phyloP scores from a whole-genome alignment of 495 filamentous ascomycete genomes.

The Neurospora discreta region DNA sequence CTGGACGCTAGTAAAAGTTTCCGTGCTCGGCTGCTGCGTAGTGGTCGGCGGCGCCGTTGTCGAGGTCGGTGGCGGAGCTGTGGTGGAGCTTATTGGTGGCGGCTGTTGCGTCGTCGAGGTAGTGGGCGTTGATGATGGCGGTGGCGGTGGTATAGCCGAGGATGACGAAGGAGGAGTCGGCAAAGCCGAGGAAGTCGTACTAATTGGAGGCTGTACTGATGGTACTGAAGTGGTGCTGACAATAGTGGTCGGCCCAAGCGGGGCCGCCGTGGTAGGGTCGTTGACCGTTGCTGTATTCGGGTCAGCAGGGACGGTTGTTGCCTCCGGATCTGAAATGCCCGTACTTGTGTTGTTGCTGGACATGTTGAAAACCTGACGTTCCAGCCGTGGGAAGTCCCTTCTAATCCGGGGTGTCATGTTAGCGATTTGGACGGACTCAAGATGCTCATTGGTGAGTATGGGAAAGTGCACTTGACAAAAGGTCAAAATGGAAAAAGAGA shows the following conservation, averaged over 20 bases:
- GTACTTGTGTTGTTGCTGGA: conserved; percentile 32
- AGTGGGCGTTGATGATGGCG: conserved; percentile 2
- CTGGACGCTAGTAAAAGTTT: neutral
- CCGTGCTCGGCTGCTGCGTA: neutral
- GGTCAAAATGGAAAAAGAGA: neutral
- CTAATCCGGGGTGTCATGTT: conserved; percentile 26
- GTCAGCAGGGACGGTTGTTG: conserved; percentile 15
- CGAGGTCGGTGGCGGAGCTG: conserved; percentile 15
- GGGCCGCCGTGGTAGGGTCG: conserved; percentile 6
- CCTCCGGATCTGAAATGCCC: conserved; percentile 3
- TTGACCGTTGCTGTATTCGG: conserved; percentile 14
- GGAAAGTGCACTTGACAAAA: neutral
- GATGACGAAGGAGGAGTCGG: conserved; percentile 2
- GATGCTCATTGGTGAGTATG: neutral
- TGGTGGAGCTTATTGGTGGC: conserved; percentile 16
- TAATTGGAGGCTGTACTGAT: neutral
- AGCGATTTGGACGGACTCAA: conserved; percentile 12
- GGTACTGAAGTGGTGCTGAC: conserved; percentile 2
- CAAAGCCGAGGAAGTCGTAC: neutral
- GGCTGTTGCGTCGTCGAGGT: conserved; percentile 2
- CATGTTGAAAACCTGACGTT: conserved; percentile 33
- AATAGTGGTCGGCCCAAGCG: neutral
- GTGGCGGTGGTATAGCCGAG: conserved; percentile 1
- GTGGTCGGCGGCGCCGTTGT: conserved; percentile 15
- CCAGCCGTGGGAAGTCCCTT: conserved; percentile 24